These are phyloP conservation scores for Penium margaritaceum DNA, from an alignment of 139 green algal species.

Conservation along the genomic window DNA sequence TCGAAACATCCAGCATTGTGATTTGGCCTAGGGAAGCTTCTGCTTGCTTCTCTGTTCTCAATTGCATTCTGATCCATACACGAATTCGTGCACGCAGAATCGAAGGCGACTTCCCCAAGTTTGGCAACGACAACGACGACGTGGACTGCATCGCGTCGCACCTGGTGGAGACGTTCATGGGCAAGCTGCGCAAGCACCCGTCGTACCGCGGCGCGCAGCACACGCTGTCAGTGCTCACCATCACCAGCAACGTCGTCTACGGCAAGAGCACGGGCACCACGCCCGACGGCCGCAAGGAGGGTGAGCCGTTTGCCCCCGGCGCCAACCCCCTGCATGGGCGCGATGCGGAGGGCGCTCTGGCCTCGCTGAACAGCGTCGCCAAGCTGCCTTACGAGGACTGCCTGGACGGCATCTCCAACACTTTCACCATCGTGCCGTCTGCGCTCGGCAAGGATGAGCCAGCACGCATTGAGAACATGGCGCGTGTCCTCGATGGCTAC, in stretches of 20 bases:
- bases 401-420: slow-evolving; percentile 69
- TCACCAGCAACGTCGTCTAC: slow-evolving; percentile 70
- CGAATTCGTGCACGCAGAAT: too few species aligned
- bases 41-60: too few species aligned
- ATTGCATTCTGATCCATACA: too few species aligned
- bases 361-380: slow-evolving; percentile 33
- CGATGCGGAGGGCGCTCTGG: slow-evolving; percentile 58
- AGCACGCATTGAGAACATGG: slow-evolving; percentile 52
- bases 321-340: slow-evolving; percentile 54
- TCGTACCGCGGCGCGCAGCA: slow-evolving; percentile 62
- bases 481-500: slow-evolving; percentile 64
- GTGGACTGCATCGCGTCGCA: slow-evolving; percentile 59
- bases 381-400: slow-evolving; percentile 56
- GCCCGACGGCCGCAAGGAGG: slow-evolving; percentile 63
- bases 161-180: slow-evolving; percentile 52
- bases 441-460: slow-evolving; percentile 49
- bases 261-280: slow-evolving; percentile 61
- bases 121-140: slow-evolving; percentile 66
- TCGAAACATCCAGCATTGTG: too few species aligned
- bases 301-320: slow-evolving; percentile 61
- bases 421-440: slow-evolving; percentile 64
- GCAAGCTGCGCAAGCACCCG: slow-evolving; percentile 45
- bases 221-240: slow-evolving; percentile 69
- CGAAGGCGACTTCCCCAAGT: slow-evolving; percentile 65
- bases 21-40: too few species aligned